These are phyloP conservation scores for Multifurca ochricompacta DNA, from an alignment of 768 basidiomycete genomes.

Conservation along the genomic window DNA sequence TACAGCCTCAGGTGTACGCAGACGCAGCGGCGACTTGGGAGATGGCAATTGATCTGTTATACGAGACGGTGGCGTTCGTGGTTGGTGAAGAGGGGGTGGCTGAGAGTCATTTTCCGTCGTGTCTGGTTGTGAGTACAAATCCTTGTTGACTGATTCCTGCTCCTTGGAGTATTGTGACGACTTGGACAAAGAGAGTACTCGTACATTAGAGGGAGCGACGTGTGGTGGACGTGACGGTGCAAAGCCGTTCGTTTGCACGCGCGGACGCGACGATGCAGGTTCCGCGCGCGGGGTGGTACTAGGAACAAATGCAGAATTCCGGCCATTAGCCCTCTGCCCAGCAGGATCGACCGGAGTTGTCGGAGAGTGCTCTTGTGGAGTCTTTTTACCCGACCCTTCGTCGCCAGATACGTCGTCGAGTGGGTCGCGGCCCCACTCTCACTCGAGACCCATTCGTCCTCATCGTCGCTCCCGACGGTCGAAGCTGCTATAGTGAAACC, in stretches of 20 bases:
- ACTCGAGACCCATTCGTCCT: slow-evolving; percentile 73
- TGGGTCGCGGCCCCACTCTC: slow-evolving; percentile 72
- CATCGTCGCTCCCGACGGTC: slow-evolving; percentile 41
- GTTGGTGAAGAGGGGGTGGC: neutral
- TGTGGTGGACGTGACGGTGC: slow-evolving; percentile 8
- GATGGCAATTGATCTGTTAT: neutral
- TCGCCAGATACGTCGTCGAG: slow-evolving; percentile 36
- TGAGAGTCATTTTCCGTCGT: neutral
- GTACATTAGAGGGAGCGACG: neutral
- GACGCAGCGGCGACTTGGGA: neutral
- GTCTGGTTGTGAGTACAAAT: neutral
- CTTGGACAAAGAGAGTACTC: neutral
- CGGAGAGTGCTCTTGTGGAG: slow-evolving; percentile 24
- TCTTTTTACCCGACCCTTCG: slow-evolving; percentile 22
- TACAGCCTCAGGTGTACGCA: neutral
- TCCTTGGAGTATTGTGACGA: neutral
- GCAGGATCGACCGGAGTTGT: slow-evolving; percentile 10
- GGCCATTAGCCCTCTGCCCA: slow-evolving; percentile 3
- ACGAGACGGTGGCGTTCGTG: neutral
- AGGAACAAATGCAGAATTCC: slow-evolving; percentile 20
- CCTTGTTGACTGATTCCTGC: neutral
- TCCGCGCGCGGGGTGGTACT: slow-evolving; percentile 28
- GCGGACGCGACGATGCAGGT: slow-evolving; percentile 22
- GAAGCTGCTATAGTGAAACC: slow-evolving; percentile 55
- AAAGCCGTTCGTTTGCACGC: slow-evolving; percentile 16